Evolutionary conservation across 108 stramenopile genomes (phyloP).

Genomic region (Epithemia pelagica): DNA sequence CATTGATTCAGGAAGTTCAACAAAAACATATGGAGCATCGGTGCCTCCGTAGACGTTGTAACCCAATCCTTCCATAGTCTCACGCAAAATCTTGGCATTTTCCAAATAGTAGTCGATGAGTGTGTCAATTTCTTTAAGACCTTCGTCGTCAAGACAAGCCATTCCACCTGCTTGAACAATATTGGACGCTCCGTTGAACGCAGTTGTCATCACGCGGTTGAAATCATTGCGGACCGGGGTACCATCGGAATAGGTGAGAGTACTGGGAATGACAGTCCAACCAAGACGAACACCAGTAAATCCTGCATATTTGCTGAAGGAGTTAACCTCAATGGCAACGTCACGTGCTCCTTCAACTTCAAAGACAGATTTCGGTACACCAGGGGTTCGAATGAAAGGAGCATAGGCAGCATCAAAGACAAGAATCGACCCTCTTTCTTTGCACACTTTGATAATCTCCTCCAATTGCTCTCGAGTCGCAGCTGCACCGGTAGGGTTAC

Average conservation of each 20-base stretch:
- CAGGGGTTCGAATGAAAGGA: slow-evolving; percentile 89
- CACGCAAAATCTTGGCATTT: slow-evolving; percentile 86
- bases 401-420: slow-evolving; percentile 98
- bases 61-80: slow-evolving; percentile 80
- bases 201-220: slow-evolving; percentile 96
- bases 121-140: slow-evolving; percentile 84
- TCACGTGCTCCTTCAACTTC: slow-evolving; percentile 92
- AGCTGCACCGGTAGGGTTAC: slow-evolving; percentile 96
- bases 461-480: slow-evolving; percentile 89
- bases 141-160: slow-evolving; percentile 90
- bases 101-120: slow-evolving; percentile 97
- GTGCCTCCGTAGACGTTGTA: slow-evolving; percentile 86
- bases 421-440: slow-evolving; percentile 84
- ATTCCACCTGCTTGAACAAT: slow-evolving; percentile 94
- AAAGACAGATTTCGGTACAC: slow-evolving; percentile 93
- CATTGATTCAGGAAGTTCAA: slow-evolving; percentile 79
- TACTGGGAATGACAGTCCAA: slow-evolving; percentile 92
- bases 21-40: slow-evolving; percentile 95
- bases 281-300: slow-evolving; percentile 97
- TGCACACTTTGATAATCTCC: slow-evolving; percentile 81
- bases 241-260: slow-evolving; percentile 85
- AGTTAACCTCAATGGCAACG: slow-evolving; percentile 92
- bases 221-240: slow-evolving; percentile 84
- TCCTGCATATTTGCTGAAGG: slow-evolving; percentile 91
- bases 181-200: slow-evolving; percentile 96